A percentile compares a stretch with the other conserved stretches of the same genome.
phyloP scores from a whole-genome alignment of 805 yeast species.

The Candida oleophila region DNA sequence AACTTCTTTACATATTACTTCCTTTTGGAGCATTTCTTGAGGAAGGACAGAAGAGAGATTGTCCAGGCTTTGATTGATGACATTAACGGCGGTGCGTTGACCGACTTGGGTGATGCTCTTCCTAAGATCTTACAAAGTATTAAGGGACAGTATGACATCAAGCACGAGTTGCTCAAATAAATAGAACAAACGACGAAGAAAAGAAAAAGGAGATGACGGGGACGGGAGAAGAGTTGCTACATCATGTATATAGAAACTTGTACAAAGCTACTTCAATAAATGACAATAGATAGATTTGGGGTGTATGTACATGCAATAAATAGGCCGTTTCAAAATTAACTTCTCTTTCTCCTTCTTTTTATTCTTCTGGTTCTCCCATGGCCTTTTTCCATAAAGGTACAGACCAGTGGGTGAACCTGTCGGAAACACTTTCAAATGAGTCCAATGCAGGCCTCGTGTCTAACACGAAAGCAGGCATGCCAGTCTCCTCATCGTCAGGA shows the following conservation, averaged over 20 bases:
- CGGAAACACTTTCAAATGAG: slow-evolving; percentile 56
- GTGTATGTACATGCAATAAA: slow-evolving; percentile 4
- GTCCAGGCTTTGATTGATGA: slow-evolving; percentile 39
- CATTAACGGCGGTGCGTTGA: slow-evolving; percentile 26
- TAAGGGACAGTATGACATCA: slow-evolving; percentile 7
- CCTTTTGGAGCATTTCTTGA: slow-evolving; percentile 39
- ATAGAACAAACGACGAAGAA: no score
- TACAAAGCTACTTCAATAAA: background rate
- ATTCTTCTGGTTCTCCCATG: slow-evolving; percentile 48
- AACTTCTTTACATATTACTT: slow-evolving; percentile 51
- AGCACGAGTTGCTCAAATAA: background rate
- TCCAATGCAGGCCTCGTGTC: slow-evolving; percentile 97
- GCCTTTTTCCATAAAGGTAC: slow-evolving; percentile 69
- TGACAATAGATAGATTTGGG: background rate
- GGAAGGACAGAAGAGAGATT: slow-evolving; percentile 27
- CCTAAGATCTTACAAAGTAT: slow-evolving; percentile 32
- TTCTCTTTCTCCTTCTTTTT: no score
- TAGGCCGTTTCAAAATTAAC: no score
- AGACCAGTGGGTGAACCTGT: slow-evolving; percentile 68
- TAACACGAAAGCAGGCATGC: slow-evolving; percentile 86
- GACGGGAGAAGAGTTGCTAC: no score
- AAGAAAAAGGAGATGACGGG: no score
- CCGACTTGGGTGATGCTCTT: slow-evolving; percentile 36
- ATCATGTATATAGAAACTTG: background rate
- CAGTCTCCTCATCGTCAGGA: slow-evolving; percentile 82